These are phyloP conservation scores for Pistacia integerrima DNA, from an alignment of 345 rosid species.

Conservation along the genomic window DNA sequence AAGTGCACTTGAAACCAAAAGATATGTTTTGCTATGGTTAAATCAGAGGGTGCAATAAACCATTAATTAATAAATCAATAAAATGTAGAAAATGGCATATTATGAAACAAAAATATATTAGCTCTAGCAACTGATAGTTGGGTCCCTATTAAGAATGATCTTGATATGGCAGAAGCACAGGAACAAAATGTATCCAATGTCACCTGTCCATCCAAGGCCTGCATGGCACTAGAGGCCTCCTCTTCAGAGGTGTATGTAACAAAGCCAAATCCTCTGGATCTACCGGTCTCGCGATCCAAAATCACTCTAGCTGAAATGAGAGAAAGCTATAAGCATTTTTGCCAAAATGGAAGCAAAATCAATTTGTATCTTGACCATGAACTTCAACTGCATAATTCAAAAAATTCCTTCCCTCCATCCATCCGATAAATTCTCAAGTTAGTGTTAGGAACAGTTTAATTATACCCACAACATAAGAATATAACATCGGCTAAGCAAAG, in stretches of 20 bases:
- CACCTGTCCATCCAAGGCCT: constrained; percentile 97
- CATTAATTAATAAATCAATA: no score
- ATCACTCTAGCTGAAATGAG: constrained; percentile 72
- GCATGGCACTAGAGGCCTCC: constrained; percentile 84
- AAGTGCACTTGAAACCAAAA: not conserved
- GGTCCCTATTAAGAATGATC: no score
- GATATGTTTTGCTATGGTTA: not conserved
- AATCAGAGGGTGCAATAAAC: not conserved
- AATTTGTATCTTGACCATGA: no score
- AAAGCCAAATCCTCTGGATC: constrained; percentile 95
- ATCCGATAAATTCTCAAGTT: not conserved
- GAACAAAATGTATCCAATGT: not conserved
- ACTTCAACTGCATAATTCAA: not conserved
- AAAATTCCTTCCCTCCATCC: not conserved
- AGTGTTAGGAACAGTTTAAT: not conserved
- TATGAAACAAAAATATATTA: no score
- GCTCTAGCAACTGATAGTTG: no score
- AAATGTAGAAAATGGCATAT: no score
- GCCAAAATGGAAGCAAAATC: not conserved
- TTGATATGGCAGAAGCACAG: no score
- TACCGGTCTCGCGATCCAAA: constrained; percentile 82
- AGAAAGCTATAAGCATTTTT: constrained; percentile 11
- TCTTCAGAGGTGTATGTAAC: constrained; percentile 63
- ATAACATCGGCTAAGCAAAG: not conserved
- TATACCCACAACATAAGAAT: not conserved